Percentiles rank a stretch among this genome's conserved stretches.
phyloP scores from a whole-genome alignment of 2,329 filamentous ascomycete genomes.

The Didymella lethalis region DNA sequence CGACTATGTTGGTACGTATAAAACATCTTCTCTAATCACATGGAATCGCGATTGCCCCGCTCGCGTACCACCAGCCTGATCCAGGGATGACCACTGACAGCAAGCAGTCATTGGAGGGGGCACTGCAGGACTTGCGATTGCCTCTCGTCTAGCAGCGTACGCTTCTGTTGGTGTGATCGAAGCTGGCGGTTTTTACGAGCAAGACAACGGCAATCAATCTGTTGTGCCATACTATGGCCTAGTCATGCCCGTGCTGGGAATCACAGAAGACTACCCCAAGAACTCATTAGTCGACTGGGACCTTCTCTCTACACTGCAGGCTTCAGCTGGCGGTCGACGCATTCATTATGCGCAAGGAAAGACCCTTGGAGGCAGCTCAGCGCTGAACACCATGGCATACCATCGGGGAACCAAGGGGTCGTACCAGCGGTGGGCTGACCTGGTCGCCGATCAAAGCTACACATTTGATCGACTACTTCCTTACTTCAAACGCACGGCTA shows the following conservation, averaged over 20 bases:
- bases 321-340: slow-evolving; percentile 27
- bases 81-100: background rate
- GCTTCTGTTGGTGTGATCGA: slow-evolving; percentile 41
- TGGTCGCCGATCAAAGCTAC: slow-evolving; percentile 43
- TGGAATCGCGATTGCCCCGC: background rate
- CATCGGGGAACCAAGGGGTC: slow-evolving; percentile 35
- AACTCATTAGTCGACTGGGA: slow-evolving; percentile 42
- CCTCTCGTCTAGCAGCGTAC: slow-evolving; percentile 29
- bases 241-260: slow-evolving; percentile 28
- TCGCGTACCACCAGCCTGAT: no score
- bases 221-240: slow-evolving; percentile 34
- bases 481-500: slow-evolving; percentile 41
- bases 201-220: slow-evolving; percentile 40
- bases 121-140: slow-evolving; percentile 39
- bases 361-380: slow-evolving; percentile 42
- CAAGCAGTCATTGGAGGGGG: slow-evolving; percentile 38
- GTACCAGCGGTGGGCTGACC: slow-evolving; percentile 43
- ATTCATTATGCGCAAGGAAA: slow-evolving; percentile 47
- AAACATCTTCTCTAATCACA: background rate
- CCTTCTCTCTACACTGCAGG: slow-evolving; percentile 33
- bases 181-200: slow-evolving; percentile 37
- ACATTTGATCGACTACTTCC: slow-evolving; percentile 37
- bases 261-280: slow-evolving; percentile 26
- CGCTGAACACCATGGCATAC: slow-evolving; percentile 38
- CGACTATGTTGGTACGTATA: background rate